phyloP scores from a whole-genome alignment of 2,329 filamentous ascomycete genomes.

The Falciphora oryzae region DNA sequence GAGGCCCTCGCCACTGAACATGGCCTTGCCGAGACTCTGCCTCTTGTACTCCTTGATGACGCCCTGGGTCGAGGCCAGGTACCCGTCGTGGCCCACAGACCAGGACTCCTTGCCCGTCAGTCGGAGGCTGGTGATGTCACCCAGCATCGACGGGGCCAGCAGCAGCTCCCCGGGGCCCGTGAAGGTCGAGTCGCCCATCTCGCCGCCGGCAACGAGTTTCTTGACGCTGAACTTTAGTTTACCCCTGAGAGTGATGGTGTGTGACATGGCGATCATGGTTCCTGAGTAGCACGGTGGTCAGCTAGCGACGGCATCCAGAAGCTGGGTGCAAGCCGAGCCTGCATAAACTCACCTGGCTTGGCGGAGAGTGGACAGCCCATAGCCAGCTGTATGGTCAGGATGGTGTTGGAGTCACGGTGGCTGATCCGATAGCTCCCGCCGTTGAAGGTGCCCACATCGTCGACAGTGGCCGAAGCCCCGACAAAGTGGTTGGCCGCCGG shows the following conservation, averaged over 20 bases:
- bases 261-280: constrained; percentile 92
- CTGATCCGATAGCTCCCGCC: constrained; percentile 91
- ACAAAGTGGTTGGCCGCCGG: constrained; percentile 51
- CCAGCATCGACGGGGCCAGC: constrained; percentile 71
- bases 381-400: constrained; percentile 83
- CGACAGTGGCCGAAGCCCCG: constrained; percentile 57
- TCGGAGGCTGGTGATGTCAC: constrained; percentile 78
- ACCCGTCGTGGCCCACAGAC: constrained; percentile 82
- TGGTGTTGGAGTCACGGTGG: constrained; percentile 84
- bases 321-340: not conserved
- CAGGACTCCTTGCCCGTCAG: constrained; percentile 68
- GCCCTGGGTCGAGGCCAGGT: constrained; percentile 80
- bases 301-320: not conserved
- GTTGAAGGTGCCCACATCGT: constrained; percentile 95
- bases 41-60: constrained; percentile 81
- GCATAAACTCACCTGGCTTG: constrained; percentile 59
- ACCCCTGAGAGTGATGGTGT: constrained; percentile 78
- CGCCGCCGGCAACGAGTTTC: constrained; percentile 79
- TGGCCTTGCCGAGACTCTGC: constrained; percentile 80
- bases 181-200: constrained; percentile 72
- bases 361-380: constrained; percentile 78
- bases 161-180: constrained; percentile 89
- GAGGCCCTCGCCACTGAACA: constrained; percentile 89
- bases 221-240: constrained; percentile 81
- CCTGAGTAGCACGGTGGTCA: constrained; percentile 37